Evolutionary conservation across 176 grass and related monocot genomes (phyloP), one percentile per base, ranked within the genome.

Genomic region (Thalia dealbata): DNA sequence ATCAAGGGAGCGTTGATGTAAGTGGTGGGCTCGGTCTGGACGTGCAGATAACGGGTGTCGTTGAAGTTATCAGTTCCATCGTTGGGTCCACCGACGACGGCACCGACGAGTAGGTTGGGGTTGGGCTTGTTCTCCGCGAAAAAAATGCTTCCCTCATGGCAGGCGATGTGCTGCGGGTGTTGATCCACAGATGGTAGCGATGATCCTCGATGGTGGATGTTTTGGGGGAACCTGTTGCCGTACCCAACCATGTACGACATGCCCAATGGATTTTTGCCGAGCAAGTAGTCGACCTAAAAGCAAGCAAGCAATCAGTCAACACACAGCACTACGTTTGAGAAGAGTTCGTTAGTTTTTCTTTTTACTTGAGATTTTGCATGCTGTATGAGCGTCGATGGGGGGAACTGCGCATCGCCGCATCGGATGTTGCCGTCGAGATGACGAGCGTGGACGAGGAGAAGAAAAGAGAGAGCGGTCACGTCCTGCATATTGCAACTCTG

Each of bases 241-340:
- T 86, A 99, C 0, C 95, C 95, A 0, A 93, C 89, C 61, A 99
- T 81, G 82, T 99, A 99, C 74, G 87, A 86, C 26, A 88, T 91
- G 24, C 56, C 69, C 21, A 69, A 72, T 7, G 95, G 90, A 75
- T 91, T 99, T 3, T 80, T 77, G 0, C 95, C 90, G 0, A 99
- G 72, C 13, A 93, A 72, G 75, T 99, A 99, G 30, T 93, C 85
- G 6, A 84, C 86, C 75, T 93, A n/a, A n/a, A n/a, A n/a, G n/a
- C n/a, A n/a, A n/a, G n/a, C n/a, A n/a, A n/a, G n/a, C n/a, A n/a
- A n/a, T n/a, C n/a, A n/a, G n/a, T n/a, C n/a, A n/a, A n/a, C n/a
- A n/a, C n/a, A n/a, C n/a, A n/a, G n/a, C n/a, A n/a, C n/a, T n/a
- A n/a, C n/a, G n/a, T n/a, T n/a, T n/a, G n/a, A n/a, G n/a, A n/a